Evolutionary conservation across 495 filamentous ascomycete genomes (phyloP), one percentile per base, ranked within the genome.

Genomic region (Aspergillus incahuasiensis): DNA sequence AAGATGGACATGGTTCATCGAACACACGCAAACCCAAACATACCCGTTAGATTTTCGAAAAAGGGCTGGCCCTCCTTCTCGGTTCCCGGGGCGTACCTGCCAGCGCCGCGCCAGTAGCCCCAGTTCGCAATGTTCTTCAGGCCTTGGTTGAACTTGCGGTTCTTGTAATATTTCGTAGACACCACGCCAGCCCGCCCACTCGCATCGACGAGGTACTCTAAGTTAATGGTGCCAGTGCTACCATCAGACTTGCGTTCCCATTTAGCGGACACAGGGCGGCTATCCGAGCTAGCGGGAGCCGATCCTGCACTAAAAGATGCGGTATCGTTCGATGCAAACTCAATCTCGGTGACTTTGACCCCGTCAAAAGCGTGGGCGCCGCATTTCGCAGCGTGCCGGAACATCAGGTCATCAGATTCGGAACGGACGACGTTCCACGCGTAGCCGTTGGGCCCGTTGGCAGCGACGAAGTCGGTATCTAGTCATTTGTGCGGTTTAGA

Each of bases 351-450:
- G 21, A 81, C 76, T 52, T 76, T 75, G 55, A 64, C 61, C 8
- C 61, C 69, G 46, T 82, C 73, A 47, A 81, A 81, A 15, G 59
- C 63, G 25, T 76, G 63, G 9, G 74, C 80, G 9, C 79, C 79
- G 43, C 66, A 63, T 38, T 70, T 58, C 0, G 47, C 68, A 6
- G 79, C 80, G 56, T 83, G 78, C 18, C 67, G 52, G 58, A 83
- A 80, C 7, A 82, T 68, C 6, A 82, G 21, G 7, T 82, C 59
- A 48, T 83, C 79, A 13, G 72, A 55, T 52, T 82, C 79, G 35
- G 80, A 77, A 2, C 80, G 79, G 30, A 80, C 61, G 0, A 82
- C 74, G 47, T 82, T 83, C 75, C 76, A 83, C 0, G 77, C 53
- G 43, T 78, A 73, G 25, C 60, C 65, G 3, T 69, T 58, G 22